Base-by-base conservation (phyloP, 2,329 filamentous ascomycete genomes). In the Colletotrichum sp. region DNA sequence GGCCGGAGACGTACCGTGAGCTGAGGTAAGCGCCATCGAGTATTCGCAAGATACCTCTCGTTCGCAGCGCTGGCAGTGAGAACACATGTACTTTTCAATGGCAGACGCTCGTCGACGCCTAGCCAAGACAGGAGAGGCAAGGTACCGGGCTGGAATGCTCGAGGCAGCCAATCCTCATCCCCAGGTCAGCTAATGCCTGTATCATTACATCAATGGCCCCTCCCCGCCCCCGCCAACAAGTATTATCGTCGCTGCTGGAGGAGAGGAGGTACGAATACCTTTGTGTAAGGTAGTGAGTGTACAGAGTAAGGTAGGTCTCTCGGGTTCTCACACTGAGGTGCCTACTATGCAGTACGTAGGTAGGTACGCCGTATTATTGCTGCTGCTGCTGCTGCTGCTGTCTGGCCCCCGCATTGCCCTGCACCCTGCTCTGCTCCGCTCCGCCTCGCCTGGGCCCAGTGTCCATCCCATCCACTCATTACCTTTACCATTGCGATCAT, bases 171-270 rank as follows among this genome's bases (percentile, higher is more conserved):
- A 69, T 36, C 71, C 36, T 52, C 28, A 28, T 30, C 44, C 34
- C 26, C 32, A 60, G 39, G 24, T 28, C 39, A 67, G 30, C 63
- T 57, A 60, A 72, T 62, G 69, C 63, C 73, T 76, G 69, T 72
- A 63, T 30, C 67, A 84, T 84, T 84, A 84, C 83, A 83, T 84
- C 82, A 83, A 78, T 34, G 44, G 64, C 74, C 70, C 77, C 68
- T 64, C 79, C 79, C 79, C 75, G 76, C 78, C 79, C 79, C 79
- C 79, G 78, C 78, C 79, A 79, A 78, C 63, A 44, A 64, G 62
- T 24, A 64, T 34, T 18, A 44, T 44, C 36, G 36, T 44, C 28
- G 30, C 32, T 28, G 28, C 24, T 26, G 26, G 32, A 34, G 32
- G 32, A 34, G 16, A 60, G 16, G 28, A 13, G 21, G 26, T 69